Conservation (phyloP, 805 yeast species). For the Kodamaea nitidulidarum region DNA sequence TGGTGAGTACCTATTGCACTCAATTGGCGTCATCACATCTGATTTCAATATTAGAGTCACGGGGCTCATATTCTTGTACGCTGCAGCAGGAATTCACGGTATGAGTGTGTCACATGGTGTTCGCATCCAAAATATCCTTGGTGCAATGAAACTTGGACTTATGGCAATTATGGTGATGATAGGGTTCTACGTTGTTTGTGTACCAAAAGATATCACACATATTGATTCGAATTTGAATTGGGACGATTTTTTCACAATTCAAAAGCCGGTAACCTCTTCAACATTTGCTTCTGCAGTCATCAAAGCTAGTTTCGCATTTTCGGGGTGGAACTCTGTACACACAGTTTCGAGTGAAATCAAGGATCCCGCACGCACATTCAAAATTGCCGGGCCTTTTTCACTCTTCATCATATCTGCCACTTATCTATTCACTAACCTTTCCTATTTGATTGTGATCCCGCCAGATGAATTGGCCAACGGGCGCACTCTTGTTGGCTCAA, state of each 20-base stretch:
- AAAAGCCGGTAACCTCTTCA: constrained; percentile 35
- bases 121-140: constrained; percentile 56
- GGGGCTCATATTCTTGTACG: constrained; percentile 25
- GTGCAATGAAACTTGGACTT: constrained; percentile 54
- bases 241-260: constrained; percentile 28
- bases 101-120: constrained; percentile 58
- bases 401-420: constrained; percentile 45
- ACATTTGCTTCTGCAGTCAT: constrained; percentile 53
- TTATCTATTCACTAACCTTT: constrained; percentile 49
- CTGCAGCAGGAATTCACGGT: constrained; percentile 47
- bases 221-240: constrained; percentile 40
- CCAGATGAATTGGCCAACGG: constrained; percentile 50
- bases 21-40: constrained; percentile 40
- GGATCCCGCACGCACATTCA: constrained; percentile 54
- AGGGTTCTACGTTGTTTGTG: constrained; percentile 52
- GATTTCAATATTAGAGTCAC: constrained; percentile 32
- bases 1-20: constrained; percentile 54
- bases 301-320: constrained; percentile 54
- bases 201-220: constrained; percentile 45
- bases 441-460: constrained; percentile 53
- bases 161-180: constrained; percentile 52
- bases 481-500: constrained; percentile 57
- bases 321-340: constrained; percentile 64
- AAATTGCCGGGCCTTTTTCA: constrained; percentile 58
- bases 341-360: constrained; percentile 58